Conservation (phyloP, 208 protist species). For the Leishmania gerbilli region DNA sequence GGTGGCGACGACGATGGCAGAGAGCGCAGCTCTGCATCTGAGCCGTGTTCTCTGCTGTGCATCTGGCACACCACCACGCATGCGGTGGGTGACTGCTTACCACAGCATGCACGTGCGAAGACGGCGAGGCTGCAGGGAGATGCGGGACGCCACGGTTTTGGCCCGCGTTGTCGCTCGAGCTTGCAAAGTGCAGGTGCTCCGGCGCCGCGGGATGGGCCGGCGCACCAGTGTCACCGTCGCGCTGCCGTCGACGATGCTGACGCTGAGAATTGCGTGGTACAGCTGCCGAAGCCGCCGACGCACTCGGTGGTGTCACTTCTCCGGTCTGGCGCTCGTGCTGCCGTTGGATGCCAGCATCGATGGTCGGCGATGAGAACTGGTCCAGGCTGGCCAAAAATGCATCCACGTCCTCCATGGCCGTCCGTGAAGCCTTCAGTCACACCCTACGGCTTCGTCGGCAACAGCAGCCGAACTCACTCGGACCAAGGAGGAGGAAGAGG, state of each 20-base stretch:
- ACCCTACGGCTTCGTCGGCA: not conserved
- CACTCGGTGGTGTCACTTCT: not conserved
- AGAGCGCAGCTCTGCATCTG: conserved; percentile 28
- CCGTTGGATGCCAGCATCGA: conserved; percentile 39
- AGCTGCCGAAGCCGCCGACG: not conserved
- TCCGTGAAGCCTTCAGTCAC: not conserved
- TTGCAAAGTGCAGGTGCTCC: not conserved
- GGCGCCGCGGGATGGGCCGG: not conserved
- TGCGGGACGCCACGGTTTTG: not conserved
- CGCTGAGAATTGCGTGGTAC: not conserved
- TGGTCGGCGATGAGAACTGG: conserved; percentile 40
- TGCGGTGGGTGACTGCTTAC: not conserved
- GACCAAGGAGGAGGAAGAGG: not conserved
- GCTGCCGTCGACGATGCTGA: conserved; percentile 7
- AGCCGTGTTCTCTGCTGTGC: conserved; percentile 16
- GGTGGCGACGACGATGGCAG: conserved; percentile 23
- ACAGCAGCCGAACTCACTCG: not conserved
- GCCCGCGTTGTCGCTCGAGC: not conserved
- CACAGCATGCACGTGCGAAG: not conserved
- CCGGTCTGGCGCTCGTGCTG: conserved; percentile 8
- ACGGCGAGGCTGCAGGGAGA: not conserved
- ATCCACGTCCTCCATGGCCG: conserved; percentile 55
- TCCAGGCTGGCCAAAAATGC: conserved; percentile 59
- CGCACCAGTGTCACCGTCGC: not conserved
- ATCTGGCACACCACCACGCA: conserved; percentile 29